Evolutionary conservation across 2,329 filamentous ascomycete genomes (phyloP), one percentile per base, ranked within the genome.

Genomic region (Xylaria sp.): DNA sequence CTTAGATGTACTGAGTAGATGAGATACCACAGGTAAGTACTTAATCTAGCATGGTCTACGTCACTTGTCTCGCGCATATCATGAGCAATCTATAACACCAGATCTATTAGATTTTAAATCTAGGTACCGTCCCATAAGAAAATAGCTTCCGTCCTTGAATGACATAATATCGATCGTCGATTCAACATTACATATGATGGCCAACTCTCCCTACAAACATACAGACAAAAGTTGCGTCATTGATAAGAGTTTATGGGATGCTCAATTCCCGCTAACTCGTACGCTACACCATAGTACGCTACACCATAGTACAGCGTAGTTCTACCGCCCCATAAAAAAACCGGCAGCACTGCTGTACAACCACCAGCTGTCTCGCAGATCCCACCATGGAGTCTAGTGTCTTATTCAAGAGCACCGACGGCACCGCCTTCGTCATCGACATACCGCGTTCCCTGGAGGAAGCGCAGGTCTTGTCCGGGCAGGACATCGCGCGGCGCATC

Each of bases 371-470:
- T 51, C 35, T 50, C 18, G 32, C 53, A n/a, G 18, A 27, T 60
- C 47, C 21, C 47, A 50, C 29, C 29, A 72, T 72, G 71, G 59
- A 66, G 35, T 77, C 78, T 32, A 80, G 78, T 25, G 83, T 91
- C 25, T 77, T 91, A 48, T 91, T 86, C 78, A 83, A 86, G 71
- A 88, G 84, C 71, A 73, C 78, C 1, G 80, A 82, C 55, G 75
- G 80, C 58, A 83, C 85, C 54, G 79, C 90, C 62, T 82, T 88
- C 25, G 78, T 93, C 29, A 78, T 94, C 60, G 92, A 94, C 75
- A 87, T 93, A 54, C 91, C 92, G 27, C 82, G 84, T 21, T 92
- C 92, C 1, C 86, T 94, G 47, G 89, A 92, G 72, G 83, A 88
- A 68, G 88, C 87, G 21, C 92, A 94, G 79, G 83, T 84, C 40